These are phyloP conservation scores for Pestalotiopsis sp. DNA, from an alignment of 2,329 filamentous ascomycete genomes.

Conservation along the genomic window DNA sequence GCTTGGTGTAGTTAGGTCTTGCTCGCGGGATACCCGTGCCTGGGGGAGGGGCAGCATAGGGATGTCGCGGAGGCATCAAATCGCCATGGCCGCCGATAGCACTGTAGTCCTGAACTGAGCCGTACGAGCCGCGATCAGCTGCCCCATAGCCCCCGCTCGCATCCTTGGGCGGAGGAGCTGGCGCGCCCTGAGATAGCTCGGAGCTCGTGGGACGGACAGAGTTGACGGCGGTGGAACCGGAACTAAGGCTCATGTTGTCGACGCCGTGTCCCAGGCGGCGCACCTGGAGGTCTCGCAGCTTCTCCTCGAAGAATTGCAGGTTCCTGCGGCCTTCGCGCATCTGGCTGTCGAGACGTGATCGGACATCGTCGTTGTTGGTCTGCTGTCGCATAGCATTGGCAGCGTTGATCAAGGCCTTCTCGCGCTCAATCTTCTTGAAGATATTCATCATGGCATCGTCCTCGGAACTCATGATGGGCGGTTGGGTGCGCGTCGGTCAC, in stretches of 20 bases:
- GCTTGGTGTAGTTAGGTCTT: conserved; percentile 90
- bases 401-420: conserved; percentile 92
- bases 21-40: conserved; percentile 69
- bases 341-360: conserved; percentile 87
- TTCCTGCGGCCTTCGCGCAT: conserved; percentile 93
- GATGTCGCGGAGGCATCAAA: conserved; percentile 79
- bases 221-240: conserved; percentile 41
- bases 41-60: conserved; percentile 74
- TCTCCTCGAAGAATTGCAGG: conserved; percentile 93
- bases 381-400: conserved; percentile 94
- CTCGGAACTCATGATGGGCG: conserved; percentile 53
- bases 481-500: conserved; percentile 37
- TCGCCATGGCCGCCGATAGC: conserved; percentile 67
- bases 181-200: conserved; percentile 49
- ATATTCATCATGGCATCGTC: conserved; percentile 75
- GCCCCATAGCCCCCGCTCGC: conserved; percentile 39
- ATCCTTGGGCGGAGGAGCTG: conserved; percentile 76
- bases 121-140: conserved; percentile 65
- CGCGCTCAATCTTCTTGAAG: conserved; percentile 95
- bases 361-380: conserved; percentile 89
- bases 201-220: conserved; percentile 46
- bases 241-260: conserved; percentile 64
- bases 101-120: conserved; percentile 50
- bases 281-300: conserved; percentile 84
- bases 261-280: conserved; percentile 72